Base-by-base conservation (phyloP, 768 basidiomycete genomes). In the Mycena alexandri region DNA sequence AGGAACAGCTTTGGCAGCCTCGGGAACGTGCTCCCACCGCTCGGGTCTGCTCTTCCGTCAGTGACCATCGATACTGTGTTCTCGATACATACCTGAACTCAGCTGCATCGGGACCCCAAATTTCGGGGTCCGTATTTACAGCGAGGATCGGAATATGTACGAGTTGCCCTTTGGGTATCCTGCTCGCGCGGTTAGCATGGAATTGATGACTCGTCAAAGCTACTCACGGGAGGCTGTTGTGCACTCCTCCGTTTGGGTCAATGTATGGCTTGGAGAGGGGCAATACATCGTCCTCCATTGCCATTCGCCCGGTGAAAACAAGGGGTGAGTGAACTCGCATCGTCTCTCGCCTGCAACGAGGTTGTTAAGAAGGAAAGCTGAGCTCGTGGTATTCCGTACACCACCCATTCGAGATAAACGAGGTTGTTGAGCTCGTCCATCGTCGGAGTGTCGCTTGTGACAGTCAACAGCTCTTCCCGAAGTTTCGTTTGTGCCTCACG, bases 61-160 rank as follows among this genome's bases (percentile, higher is more conserved):
- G 34, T 21, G 13, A 29, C 2, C 16, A 21, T 0, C 7, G 29
- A 24, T 21, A 48, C 2, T n/a, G 48, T 22, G 10, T 47, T 13
- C 24, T 17, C 41, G 13, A 19, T 33, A 62, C 82, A 58, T 62
- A 88, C 89, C 76, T 87, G 82, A 91, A 92, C 51, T 88, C 85
- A n/a, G 67, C 55, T 0, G 88, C 85, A 73, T 92, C 90, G 16
- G 84, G 79, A 11, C 91, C 90, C 90, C 90, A 92, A 0, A 91
- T 73, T 9, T 73, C 77, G 65, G 81, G 80, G 11, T 82, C 80
- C 8, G 84, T 79, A 70, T 93, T 89, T 29, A 91, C 63, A 5
- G 78, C 78, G 5, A 84, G 62, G 44, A 91, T 86, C 0, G 88
- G 88, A 14, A 91, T 76, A 5, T 81, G 65, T 5, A 88, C 48